Evolutionary conservation across 2,329 filamentous ascomycete species (phyloP).

Genomic region (Ceratocystis destructans): DNA sequence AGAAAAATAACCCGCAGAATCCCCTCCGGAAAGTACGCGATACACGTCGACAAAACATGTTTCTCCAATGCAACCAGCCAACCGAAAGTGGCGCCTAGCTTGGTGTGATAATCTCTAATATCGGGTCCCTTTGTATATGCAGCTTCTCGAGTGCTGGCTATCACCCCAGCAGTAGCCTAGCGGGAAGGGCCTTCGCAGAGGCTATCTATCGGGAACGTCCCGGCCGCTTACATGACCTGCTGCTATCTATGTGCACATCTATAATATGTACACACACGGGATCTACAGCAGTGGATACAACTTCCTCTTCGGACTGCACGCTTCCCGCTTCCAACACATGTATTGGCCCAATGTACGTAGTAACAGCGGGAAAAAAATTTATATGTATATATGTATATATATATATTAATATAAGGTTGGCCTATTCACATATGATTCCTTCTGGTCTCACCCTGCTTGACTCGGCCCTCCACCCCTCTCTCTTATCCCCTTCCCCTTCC

Average conservation of each 20-base stretch:
- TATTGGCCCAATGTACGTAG: no score
- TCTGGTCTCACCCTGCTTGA: neutral
- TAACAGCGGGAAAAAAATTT: neutral
- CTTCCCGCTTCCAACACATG: no score
- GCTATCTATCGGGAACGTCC: neutral
- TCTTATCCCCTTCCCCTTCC: neutral
- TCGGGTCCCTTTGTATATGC: no score
- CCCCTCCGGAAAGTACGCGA: neutral
- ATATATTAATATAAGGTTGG: neutral
- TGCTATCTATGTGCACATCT: no score
- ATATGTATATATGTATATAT: no score
- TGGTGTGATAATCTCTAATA: neutral
- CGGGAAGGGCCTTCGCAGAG: neutral
- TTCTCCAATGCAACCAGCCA: neutral
- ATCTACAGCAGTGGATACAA: no score
- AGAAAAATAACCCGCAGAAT: neutral
- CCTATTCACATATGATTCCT: neutral
- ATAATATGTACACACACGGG: no score
- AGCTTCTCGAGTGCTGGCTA: no score
- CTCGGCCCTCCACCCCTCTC: neutral
- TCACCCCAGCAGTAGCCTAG: neutral
- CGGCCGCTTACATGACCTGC: neutral
- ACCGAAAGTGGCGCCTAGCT: neutral
- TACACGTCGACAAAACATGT: neutral
- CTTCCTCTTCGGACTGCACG: no score